A percentile compares a stretch with the other conserved stretches of the same genome.
phyloP scores from a whole-genome alignment of 331 rosid genomes.

The Quercus phellos region DNA sequence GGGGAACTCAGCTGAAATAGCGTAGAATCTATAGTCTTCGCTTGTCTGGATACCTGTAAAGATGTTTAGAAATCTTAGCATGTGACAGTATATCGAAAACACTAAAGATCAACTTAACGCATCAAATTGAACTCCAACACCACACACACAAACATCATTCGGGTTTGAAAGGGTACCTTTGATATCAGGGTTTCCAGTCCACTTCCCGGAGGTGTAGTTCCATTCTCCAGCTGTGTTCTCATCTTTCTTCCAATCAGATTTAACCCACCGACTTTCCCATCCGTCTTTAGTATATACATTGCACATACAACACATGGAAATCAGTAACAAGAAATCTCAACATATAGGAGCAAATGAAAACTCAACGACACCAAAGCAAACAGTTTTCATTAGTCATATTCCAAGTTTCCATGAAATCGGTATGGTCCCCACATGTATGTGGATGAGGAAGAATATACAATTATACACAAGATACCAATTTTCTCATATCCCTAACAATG shows the following conservation, averaged over 20 bases:
- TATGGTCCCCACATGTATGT: no score
- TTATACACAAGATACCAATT: no score
- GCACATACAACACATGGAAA: constrained; percentile 8
- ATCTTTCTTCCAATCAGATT: constrained; percentile 92
- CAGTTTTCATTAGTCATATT: no score
- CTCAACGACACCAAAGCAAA: no score
- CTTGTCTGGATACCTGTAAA: constrained; percentile 87
- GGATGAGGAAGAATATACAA: no score
- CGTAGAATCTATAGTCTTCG: constrained; percentile 90
- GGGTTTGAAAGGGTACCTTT: constrained; percentile 50
- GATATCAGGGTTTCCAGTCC: constrained; percentile 82
- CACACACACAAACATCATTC: not conserved
- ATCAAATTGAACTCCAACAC: not conserved
- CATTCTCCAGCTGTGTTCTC: constrained; percentile 85
- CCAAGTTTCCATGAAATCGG: no score
- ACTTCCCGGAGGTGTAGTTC: constrained; percentile 91
- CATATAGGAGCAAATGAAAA: no score
- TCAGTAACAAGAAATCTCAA: not conserved
- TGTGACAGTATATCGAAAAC: not conserved
- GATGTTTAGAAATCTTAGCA: not conserved
- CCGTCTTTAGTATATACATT: constrained; percentile 49
- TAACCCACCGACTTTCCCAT: constrained; percentile 90
- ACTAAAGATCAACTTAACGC: not conserved
- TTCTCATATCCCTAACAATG: no score
- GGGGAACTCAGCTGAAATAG: constrained; percentile 92